phyloP scores from a whole-genome alignment of 495 filamentous ascomycete genomes.

The Arthonia radiata region DNA sequence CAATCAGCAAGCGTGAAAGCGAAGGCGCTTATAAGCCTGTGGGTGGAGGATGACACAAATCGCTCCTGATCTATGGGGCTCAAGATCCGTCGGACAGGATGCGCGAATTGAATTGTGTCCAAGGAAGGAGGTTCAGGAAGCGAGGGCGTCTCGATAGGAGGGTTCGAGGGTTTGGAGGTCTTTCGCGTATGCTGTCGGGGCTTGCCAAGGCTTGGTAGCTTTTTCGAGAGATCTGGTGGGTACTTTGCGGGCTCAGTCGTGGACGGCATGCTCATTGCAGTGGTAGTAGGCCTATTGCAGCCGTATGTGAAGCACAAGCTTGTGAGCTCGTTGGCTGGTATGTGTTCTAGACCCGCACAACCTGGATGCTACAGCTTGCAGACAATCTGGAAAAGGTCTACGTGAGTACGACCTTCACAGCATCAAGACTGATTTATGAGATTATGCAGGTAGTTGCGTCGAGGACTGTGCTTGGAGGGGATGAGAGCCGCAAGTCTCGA shows the following conservation, averaged over 20 bases:
- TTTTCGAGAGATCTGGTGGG: constrained; percentile 8
- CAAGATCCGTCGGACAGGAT: constrained; percentile 54
- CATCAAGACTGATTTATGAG: too few relatives aligned
- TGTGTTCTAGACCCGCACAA: too few relatives aligned
- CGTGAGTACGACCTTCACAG: too few relatives aligned
- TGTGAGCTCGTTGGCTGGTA: too few relatives aligned
- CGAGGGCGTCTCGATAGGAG: constrained; percentile 38
- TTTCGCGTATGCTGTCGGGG: constrained; percentile 8
- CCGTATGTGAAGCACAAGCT: too few relatives aligned
- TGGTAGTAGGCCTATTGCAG: not conserved
- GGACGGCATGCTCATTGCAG: constrained; percentile 4
- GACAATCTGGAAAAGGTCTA: too few relatives aligned
- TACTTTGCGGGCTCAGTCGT: constrained; percentile 1
- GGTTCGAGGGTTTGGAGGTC: constrained; percentile 6
- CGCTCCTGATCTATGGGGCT: constrained; percentile 54
- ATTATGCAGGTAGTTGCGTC: too few relatives aligned
- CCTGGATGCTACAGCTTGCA: too few relatives aligned
- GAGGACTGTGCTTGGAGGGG: too few relatives aligned
- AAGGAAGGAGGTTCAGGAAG: constrained; percentile 45
- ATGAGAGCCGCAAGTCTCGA: too few relatives aligned
- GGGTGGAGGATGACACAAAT: constrained; percentile 57
- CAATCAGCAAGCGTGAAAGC: constrained; percentile 69
- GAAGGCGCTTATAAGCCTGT: constrained; percentile 54
- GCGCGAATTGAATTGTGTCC: constrained; percentile 32
- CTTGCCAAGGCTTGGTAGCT: constrained; percentile 10